Evolutionary conservation across 2,329 filamentous ascomycete species (phyloP).

Genomic region (Penicillium sp.): DNA sequence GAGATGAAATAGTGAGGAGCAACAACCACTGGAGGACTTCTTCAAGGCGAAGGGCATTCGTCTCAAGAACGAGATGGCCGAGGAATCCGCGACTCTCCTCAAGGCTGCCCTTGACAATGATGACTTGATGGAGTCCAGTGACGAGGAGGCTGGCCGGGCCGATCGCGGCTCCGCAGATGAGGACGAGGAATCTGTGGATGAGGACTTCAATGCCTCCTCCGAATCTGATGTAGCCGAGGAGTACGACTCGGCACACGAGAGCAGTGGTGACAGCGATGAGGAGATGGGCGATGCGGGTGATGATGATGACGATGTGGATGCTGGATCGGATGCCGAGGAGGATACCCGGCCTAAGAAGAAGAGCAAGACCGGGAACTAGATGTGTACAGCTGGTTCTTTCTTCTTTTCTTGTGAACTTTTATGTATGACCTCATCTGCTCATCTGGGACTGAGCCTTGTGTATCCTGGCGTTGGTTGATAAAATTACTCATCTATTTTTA

Average conservation of each 20-base stretch:
- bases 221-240: constrained; percentile 97
- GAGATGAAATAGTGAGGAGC: constrained; percentile 68
- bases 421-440: neutral
- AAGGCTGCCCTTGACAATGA: constrained; percentile 83
- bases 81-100: constrained; percentile 72
- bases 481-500: neutral
- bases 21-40: constrained; percentile 94
- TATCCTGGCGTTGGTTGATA: neutral
- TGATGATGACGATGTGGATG: constrained; percentile 38
- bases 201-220: constrained; percentile 90
- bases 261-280: constrained; percentile 70
- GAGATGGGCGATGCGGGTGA: constrained; percentile 57
- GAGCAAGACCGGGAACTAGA: constrained; percentile 54
- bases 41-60: constrained; percentile 95
- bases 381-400: constrained; percentile 21
- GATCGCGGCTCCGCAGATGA: constrained; percentile 93
- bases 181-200: constrained; percentile 91
- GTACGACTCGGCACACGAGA: constrained; percentile 89
- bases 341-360: constrained; percentile 67
- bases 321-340: constrained; percentile 44
- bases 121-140: constrained; percentile 78
- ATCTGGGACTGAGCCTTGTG: neutral
- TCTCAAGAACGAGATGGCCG: constrained; percentile 98
- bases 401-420: neutral
- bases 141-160: constrained; percentile 71